A percentile compares a stretch with the other conserved stretches of the same genome.
Evolutionary conservation across 192 early-diverging fungal species (phyloP).

Genomic region (Rhizophagus clarus): DNA sequence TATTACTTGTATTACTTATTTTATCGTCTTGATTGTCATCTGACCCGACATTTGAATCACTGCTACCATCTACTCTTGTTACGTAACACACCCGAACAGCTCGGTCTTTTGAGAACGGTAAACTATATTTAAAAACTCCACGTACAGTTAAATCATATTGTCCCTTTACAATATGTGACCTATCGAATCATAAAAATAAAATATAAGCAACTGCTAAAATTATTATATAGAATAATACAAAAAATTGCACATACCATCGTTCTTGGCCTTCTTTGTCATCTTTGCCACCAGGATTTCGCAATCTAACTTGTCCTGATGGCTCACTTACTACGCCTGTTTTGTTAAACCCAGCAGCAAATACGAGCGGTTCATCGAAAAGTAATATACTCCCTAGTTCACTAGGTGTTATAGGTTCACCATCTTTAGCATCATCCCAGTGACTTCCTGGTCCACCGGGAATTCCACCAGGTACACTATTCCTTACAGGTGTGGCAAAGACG

Average conservation of each 20-base stretch:
- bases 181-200: background rate
- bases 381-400: conserved; percentile 28
- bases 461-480: conserved; percentile 27
- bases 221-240: background rate
- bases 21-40: background rate
- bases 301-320: conserved; percentile 8
- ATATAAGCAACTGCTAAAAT: background rate
- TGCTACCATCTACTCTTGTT: background rate
- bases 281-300: conserved; percentile 15
- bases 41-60: background rate
- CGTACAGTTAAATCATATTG: conserved; percentile 16
- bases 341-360: conserved; percentile 29
- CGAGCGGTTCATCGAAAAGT: conserved; percentile 28
- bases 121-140: conserved; percentile 16
- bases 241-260: background rate
- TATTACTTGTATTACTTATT: background rate
- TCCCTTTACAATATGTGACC: conserved; percentile 2
- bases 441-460: conserved; percentile 26
- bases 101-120: conserved; percentile 8
- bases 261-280: conserved; percentile 13
- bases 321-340: background rate
- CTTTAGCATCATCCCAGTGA: conserved; percentile 1
- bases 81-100: conserved; percentile 6
- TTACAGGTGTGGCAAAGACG: conserved; percentile 62
- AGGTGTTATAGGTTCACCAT: background rate